Base-by-base conservation (phyloP, 2,329 filamentous ascomycete genomes). In the Aspergillus sp. region DNA sequence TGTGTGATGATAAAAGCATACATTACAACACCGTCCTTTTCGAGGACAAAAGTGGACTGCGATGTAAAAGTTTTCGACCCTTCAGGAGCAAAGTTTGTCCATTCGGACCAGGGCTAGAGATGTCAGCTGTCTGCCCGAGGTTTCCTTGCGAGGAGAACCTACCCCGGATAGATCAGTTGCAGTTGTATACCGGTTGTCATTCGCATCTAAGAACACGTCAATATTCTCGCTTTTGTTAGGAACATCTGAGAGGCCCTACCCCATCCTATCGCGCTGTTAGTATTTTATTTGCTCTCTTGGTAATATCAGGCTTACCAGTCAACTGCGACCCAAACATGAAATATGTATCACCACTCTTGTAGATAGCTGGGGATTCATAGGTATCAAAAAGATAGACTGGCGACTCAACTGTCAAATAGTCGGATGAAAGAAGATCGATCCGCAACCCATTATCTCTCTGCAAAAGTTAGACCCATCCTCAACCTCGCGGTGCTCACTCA, bases 141-240 rank as follows among this genome's bases (percentile, higher is more conserved):
- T 9, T 29, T 9, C 7, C 9, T 29, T 2, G 26, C 26, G 26
- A 11, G 10, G 6, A 20, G 22, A 29, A 6, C 6, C 49, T 20
- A 56, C 85, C 0, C 85, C 85, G 0, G 78, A 74, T 0, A 89
- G 75, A 1, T 78, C 84, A 2, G 81, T 83, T 0, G 86, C 80
- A 2, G 85, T 87, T 66, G 80, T 82, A 71, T 88, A 87, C 36
- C 83, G 79, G 67, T 90, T 90, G 69, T 89, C 87, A 0, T 62
- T 62, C 31, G 57, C 46, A n/a, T 47, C 60, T 59, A 42, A 14
- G 7, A 42, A 10, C 9, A 0, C 24, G 32, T 11, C 24, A 50
- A 29, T 22, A 55, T 6, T 54, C 49, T 10, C 39, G 12, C 18
- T 18, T 50, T 9, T 3, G 2, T n/a, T 26, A 0, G 2, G 26